Evolutionary conservation across 495 filamentous ascomycete species (phyloP), one percentile per base, ranked within the genome.

Genomic region (Annulohypoxylon maeteangense): DNA sequence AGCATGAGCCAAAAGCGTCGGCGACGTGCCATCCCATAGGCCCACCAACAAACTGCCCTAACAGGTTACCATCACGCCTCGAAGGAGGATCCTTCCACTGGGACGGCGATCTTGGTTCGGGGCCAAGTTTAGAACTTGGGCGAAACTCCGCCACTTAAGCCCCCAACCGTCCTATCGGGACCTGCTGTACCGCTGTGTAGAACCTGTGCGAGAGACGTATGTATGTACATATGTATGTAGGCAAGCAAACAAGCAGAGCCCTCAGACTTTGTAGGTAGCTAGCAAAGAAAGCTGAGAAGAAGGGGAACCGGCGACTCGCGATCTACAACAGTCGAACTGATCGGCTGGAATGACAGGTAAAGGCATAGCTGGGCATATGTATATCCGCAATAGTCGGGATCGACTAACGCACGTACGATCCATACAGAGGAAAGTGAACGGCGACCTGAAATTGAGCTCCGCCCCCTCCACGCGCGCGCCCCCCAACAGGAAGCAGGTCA

Each of bases 161-260:
- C 67, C 44, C 42, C 36, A 65, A 62, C 68, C 68, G 55, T 47
- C 55, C 61, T 47, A 56, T 47, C 48, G 68, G 68, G 68, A 61
- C 54, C 48, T 68, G 12, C 36, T 34, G 22, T 57, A 64, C 14
- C 11, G 18, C 16, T 32, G 32, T 47, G n/a, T n/a, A n/a, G n/a
- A n/a, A n/a, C n/a, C n/a, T n/a, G n/a, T n/a, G n/a, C n/a, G n/a
- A n/a, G n/a, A n/a, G n/a, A n/a, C n/a, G n/a, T n/a, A n/a, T n/a
- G n/a, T n/a, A n/a, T n/a, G n/a, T n/a, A n/a, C n/a, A n/a, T n/a
- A n/a, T 14, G 11, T 40, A 14, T 14, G 11, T 14, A 40, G 45
- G 18, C 18, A 12, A 10, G 23, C 22, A 51, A 44, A 44, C n/a
- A 44, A 6, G 4, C n/a, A n/a, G n/a, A n/a, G n/a, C 14, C 12